These are phyloP conservation scores for Crithidia fasciculata DNA, from an alignment of 208 protist genomes.

Conservation along the genomic window DNA sequence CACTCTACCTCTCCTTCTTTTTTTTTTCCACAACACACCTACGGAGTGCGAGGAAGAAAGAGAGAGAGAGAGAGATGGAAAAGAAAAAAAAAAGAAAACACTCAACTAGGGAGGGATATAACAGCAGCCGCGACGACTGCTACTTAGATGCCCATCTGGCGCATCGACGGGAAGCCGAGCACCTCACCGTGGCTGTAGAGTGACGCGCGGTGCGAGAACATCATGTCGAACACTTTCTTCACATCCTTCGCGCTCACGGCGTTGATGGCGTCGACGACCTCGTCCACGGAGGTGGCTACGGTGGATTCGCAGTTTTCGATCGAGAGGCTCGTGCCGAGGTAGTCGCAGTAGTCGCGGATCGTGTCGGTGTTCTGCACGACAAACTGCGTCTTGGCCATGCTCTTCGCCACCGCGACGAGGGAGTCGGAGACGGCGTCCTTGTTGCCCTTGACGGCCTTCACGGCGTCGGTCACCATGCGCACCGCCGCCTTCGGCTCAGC, in stretches of 20 bases:
- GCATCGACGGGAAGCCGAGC: constrained; percentile 80
- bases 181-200: constrained; percentile 86
- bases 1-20: too few relatives aligned
- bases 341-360: constrained; percentile 87
- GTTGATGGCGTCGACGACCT: constrained; percentile 71
- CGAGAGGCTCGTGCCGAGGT: constrained; percentile 80
- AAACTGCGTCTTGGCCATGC: constrained; percentile 61
- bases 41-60: too few relatives aligned
- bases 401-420: constrained; percentile 61
- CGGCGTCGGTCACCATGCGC: constrained; percentile 66
- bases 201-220: constrained; percentile 71
- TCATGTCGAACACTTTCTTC: constrained; percentile 66
- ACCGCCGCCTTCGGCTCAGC: constrained; percentile 58
- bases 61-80: constrained; percentile 16
- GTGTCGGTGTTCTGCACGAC: constrained; percentile 66
- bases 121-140: background rate
- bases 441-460: constrained; percentile 47
- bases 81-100: constrained; percentile 9
- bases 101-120: background rate
- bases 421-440: constrained; percentile 45
- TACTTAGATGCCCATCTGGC: constrained; percentile 75
- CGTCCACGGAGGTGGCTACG: constrained; percentile 45
- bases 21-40: too few relatives aligned
- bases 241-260: constrained; percentile 62
- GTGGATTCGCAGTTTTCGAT: constrained; percentile 41